Percentiles rank a stretch among this genome's conserved stretches.
Evolutionary conservation across 2,329 filamentous ascomycete genomes (phyloP).

Genomic region (Coniochaeta prunicola): DNA sequence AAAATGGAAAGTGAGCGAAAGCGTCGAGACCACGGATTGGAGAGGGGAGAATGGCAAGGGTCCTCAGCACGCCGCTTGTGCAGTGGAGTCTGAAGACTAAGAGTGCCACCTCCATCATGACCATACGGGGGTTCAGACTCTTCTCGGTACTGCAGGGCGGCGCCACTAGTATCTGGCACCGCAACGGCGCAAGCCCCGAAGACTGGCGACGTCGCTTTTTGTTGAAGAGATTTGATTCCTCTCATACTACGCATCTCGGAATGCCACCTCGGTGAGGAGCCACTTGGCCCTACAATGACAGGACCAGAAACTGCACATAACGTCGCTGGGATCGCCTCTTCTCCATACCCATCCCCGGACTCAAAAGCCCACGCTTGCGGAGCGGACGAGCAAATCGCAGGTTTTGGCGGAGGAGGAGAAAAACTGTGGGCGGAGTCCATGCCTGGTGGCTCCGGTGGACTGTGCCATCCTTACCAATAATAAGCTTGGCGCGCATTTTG

Average conservation of each 20-base stretch:
- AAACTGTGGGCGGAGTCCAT: slow-evolving; percentile 4
- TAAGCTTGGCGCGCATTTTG: slow-evolving; percentile 13
- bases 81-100: not conserved
- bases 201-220: not conserved
- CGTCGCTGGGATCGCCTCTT: not conserved
- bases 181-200: not conserved
- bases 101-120: slow-evolving; percentile 1
- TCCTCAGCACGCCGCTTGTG: not conserved
- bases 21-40: not conserved
- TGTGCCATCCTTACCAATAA: slow-evolving; percentile 17
- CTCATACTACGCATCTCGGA: not conserved
- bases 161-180: not conserved
- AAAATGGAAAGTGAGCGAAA: not conserved
- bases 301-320: not conserved
- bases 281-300: not conserved
- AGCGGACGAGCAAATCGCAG: not conserved
- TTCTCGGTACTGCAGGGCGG: slow-evolving; percentile 2
- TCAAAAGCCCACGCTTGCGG: not conserved
- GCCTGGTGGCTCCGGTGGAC: slow-evolving; percentile 10
- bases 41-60: not conserved
- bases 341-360: not conserved
- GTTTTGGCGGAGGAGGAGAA: slow-evolving; percentile 8
- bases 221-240: not conserved
- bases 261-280: not conserved
- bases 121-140: not conserved